These are phyloP conservation scores for Podaxis carcinomalis DNA, from an alignment of 768 basidiomycete species.

Conservation along the genomic window DNA sequence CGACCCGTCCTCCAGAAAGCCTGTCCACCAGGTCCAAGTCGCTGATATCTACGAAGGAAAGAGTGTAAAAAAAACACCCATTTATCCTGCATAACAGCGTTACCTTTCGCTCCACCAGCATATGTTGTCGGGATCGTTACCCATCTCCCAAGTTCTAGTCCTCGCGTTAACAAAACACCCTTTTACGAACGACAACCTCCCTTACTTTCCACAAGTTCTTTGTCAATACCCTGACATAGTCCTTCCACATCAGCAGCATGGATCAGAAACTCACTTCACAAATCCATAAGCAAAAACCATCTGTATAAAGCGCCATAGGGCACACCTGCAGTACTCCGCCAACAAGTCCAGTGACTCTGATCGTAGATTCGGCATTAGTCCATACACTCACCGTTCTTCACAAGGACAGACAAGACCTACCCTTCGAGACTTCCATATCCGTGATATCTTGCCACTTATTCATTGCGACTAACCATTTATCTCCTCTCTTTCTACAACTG, in stretches of 20 bases:
- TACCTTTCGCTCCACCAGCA: constrained; percentile 93
- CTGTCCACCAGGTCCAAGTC: constrained; percentile 80
- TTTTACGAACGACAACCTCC: constrained; percentile 2
- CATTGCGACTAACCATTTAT: constrained; percentile 93
- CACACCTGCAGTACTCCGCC: constrained; percentile 78
- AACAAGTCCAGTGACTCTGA: constrained; percentile 76
- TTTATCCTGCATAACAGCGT: background rate
- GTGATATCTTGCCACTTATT: constrained; percentile 98
- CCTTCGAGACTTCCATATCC: constrained; percentile 86
- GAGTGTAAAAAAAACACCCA: background rate
- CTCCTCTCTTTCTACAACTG: constrained; percentile 77
- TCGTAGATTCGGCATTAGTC: background rate
- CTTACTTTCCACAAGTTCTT: constrained; percentile 77
- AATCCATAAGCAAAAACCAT: background rate
- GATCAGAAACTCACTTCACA: constrained; percentile 81
- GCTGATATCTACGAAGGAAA: constrained; percentile 49
- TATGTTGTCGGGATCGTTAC: constrained; percentile 90
- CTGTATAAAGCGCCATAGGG: background rate
- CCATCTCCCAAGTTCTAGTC: constrained; percentile 85
- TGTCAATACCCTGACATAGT: constrained; percentile 92
- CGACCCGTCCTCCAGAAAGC: constrained; percentile 80
- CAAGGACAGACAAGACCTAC: constrained; percentile 29
- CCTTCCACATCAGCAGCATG: constrained; percentile 99
- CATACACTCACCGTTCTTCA: background rate
- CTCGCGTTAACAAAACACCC: constrained; percentile 12